These are phyloP conservation scores for Aurifilum marmelostoma DNA, from an alignment of 2,329 filamentous ascomycete species.

Conservation along the genomic window DNA sequence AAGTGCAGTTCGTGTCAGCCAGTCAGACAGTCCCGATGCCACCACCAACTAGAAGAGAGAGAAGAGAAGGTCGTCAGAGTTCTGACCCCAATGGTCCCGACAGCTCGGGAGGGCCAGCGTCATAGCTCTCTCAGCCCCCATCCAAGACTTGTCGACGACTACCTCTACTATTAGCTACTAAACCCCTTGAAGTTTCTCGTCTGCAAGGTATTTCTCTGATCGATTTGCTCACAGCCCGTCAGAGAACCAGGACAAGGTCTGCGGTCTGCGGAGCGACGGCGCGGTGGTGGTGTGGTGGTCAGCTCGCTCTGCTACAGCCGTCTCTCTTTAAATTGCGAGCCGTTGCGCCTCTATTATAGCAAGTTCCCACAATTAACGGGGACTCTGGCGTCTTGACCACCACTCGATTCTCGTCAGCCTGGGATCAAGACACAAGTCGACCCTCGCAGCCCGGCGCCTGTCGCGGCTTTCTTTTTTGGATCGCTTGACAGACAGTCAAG, in stretches of 20 bases:
- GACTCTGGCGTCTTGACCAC: background rate
- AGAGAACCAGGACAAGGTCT: slow-evolving; percentile 29
- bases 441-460: slow-evolving; percentile 7
- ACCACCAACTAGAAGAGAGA: background rate
- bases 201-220: background rate
- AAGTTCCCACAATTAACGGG: background rate
- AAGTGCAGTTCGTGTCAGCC: background rate
- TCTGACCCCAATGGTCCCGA: slow-evolving; percentile 3
- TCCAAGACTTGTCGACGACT: background rate
- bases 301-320: slow-evolving; percentile 17
- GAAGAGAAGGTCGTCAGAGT: background rate
- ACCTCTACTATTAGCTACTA: background rate
- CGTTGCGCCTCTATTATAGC: slow-evolving; percentile 16
- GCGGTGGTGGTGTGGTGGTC: slow-evolving; percentile 21
- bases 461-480: slow-evolving; percentile 18
- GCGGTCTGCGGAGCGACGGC: slow-evolving; percentile 20
- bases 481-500: background rate
- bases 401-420: slow-evolving; percentile 15
- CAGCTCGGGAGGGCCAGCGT: background rate
- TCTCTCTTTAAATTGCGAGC: slow-evolving; percentile 8
- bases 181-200: no score
- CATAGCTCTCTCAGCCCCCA: background rate
- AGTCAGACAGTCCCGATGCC: background rate
- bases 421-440: slow-evolving; percentile 12
- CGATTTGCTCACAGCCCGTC: slow-evolving; percentile 1